Evolutionary conservation across 495 filamentous ascomycete species (phyloP).

Genomic region (Daldinia caldariorum): DNA sequence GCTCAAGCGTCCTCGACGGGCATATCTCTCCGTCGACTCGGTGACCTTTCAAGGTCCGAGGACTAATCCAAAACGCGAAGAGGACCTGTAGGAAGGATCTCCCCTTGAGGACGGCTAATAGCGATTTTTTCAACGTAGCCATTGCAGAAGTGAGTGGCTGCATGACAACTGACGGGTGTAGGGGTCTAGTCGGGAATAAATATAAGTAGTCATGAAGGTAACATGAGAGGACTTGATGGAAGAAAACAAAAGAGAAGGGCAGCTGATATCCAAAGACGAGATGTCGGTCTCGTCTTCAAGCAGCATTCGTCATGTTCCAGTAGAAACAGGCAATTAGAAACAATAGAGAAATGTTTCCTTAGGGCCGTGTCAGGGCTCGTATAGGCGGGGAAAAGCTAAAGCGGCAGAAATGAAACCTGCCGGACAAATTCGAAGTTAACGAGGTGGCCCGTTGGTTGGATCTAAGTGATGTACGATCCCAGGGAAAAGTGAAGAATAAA

Average conservation of each 20-base stretch:
- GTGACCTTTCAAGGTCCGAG: conserved; percentile 49
- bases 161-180: conserved; percentile 53
- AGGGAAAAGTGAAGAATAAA: conserved; percentile 44
- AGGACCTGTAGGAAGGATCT: conserved; percentile 62
- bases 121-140: conserved; percentile 55
- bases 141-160: conserved; percentile 57
- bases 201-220: conserved; percentile 45
- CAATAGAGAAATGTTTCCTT: conserved; percentile 44
- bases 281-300: conserved; percentile 27
- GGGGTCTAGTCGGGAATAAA: conserved; percentile 33
- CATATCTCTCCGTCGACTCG: conserved; percentile 44
- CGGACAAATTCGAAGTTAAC: conserved; percentile 45
- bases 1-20: conserved; percentile 41
- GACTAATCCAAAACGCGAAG: conserved; percentile 60
- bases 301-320: conserved; percentile 47
- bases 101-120: conserved; percentile 58
- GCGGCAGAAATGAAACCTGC: conserved; percentile 50
- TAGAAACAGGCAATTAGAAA: conserved; percentile 37
- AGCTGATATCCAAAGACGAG: conserved; percentile 34
- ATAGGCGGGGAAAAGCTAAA: conserved; percentile 48
- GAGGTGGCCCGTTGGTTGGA: conserved; percentile 47
- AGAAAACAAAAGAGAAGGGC: conserved; percentile 19
- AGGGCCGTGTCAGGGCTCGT: conserved; percentile 47
- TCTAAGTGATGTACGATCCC: conserved; percentile 48
- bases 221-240: conserved; percentile 19